Percentiles rank a stretch among this genome's conserved stretches.
Conservation (phyloP, 306 rosid species). For the Vicia faba region DNA sequence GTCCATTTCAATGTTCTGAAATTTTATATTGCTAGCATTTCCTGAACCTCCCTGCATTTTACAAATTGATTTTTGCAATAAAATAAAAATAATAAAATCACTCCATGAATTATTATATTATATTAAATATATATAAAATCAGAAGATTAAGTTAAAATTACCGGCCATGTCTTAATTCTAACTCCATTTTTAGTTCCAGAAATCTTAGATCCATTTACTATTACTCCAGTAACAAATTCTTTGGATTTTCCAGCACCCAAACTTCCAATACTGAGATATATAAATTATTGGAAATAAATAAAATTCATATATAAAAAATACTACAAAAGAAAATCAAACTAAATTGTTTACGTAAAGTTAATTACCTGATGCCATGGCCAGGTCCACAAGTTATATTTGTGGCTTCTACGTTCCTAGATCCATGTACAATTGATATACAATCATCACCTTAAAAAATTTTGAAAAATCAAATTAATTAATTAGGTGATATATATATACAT, state of each 20-base stretch:
- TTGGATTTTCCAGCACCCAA: conserved; percentile 55
- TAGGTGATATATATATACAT: background rate
- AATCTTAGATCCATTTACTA: conserved; percentile 63
- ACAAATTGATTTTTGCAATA: too few species aligned
- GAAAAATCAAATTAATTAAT: background rate
- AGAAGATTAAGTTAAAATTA: conserved; percentile 22
- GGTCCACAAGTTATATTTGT: conserved; percentile 75
- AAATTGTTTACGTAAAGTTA: conserved; percentile 1
- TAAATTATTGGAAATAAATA: conserved; percentile 5
- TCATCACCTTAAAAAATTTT: conserved; percentile 64
- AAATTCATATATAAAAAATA: background rate
- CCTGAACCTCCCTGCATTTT: conserved; percentile 77
- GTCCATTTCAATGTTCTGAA: conserved; percentile 61
- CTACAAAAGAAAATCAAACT: background rate
- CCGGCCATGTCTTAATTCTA: conserved; percentile 89
- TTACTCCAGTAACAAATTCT: conserved; percentile 62
- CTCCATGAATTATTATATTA: background rate
- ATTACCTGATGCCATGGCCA: conserved; percentile 88
- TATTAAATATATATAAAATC: too few species aligned
- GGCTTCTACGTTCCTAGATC: conserved; percentile 58
- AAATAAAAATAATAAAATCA: background rate
- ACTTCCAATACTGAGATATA: conserved; percentile 69
- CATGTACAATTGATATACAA: conserved; percentile 79
- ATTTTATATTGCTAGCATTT: conserved; percentile 59
- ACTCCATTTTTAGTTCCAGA: conserved; percentile 77